These are phyloP conservation scores for Crotalaria pallida DNA, from an alignment of 306 rosid species.

Conservation along the genomic window DNA sequence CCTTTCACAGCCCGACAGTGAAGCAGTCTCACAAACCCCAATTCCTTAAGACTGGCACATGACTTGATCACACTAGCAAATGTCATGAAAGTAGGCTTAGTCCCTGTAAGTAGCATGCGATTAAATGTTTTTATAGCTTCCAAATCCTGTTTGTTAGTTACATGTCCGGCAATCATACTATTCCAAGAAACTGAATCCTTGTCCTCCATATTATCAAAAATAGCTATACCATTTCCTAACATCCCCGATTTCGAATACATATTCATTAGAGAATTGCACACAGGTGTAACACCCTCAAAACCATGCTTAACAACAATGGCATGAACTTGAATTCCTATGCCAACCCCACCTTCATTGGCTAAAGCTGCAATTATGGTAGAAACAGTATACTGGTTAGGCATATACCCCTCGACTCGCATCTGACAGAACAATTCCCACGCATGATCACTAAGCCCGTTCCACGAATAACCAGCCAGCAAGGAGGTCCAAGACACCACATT, in stretches of 20 bases:
- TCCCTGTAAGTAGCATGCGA: conserved; percentile 53
- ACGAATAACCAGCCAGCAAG: conserved; percentile 55
- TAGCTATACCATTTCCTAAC: conserved; percentile 47
- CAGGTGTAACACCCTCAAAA: conserved; percentile 38
- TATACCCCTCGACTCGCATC: conserved; percentile 50
- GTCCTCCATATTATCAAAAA: conserved; percentile 51
- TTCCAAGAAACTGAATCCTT: conserved; percentile 76
- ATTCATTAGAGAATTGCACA: conserved; percentile 60
- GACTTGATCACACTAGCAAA: conserved; percentile 58
- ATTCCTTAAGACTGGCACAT: conserved; percentile 49
- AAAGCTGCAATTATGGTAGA: conserved; percentile 55
- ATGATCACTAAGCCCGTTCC: conserved; percentile 36
- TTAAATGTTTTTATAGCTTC: conserved; percentile 57
- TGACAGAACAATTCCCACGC: conserved; percentile 39
- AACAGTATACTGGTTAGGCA: conserved; percentile 57
- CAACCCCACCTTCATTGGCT: conserved; percentile 41
- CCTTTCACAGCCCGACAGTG: conserved; percentile 59
- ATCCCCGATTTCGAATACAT: conserved; percentile 65
- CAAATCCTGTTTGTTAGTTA: conserved; percentile 45
- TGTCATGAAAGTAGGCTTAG: conserved; percentile 42
- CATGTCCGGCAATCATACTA: conserved; percentile 65
- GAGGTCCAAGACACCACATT: conserved; percentile 88
- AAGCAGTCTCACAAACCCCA: conserved; percentile 48
- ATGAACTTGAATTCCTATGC: conserved; percentile 61
- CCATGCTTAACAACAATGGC: conserved; percentile 59